phyloP scores from a whole-genome alignment of 2,329 filamentous ascomycete genomes.

The Polychaeton citri region DNA sequence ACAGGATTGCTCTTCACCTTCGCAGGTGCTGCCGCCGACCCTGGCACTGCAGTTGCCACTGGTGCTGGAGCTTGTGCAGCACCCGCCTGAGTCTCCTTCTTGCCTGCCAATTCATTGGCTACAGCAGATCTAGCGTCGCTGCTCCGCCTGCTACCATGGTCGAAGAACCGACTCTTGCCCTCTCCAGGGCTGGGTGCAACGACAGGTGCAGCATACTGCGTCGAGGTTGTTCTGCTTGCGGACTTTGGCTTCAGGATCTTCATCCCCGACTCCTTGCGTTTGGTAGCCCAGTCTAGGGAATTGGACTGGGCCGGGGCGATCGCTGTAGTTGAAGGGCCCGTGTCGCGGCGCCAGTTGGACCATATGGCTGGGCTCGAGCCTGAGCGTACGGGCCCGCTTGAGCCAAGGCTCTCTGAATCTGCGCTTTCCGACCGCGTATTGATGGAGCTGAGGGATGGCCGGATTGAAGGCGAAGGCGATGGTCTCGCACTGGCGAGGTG shows the following conservation, averaged over 20 bases:
- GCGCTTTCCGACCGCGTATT: background rate
- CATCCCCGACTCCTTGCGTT: constrained; percentile 62
- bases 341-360: constrained; percentile 36
- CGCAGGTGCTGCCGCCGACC: constrained; percentile 3
- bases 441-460: background rate
- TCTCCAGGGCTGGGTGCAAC: constrained; percentile 8
- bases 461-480: too few species aligned
- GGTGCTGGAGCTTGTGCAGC: too few species aligned
- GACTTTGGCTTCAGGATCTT: constrained; percentile 80
- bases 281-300: constrained; percentile 41
- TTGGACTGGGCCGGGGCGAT: constrained; percentile 13
- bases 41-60: too few species aligned
- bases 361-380: constrained; percentile 28
- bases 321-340: constrained; percentile 5
- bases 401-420: constrained; percentile 3
- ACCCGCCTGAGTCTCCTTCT: constrained; percentile 22
- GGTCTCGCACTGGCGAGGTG: background rate
- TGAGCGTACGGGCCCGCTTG: constrained; percentile 10
- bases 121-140: constrained; percentile 2
- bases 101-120: constrained; percentile 3
- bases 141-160: constrained; percentile 29
- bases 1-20: constrained; percentile 56
- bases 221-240: constrained; percentile 34
- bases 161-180: constrained; percentile 35
- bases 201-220: constrained; percentile 16